Evolutionary conservation across 139 green algal genomes (phyloP).

Genomic region (Chlorella sorokiniana): DNA sequence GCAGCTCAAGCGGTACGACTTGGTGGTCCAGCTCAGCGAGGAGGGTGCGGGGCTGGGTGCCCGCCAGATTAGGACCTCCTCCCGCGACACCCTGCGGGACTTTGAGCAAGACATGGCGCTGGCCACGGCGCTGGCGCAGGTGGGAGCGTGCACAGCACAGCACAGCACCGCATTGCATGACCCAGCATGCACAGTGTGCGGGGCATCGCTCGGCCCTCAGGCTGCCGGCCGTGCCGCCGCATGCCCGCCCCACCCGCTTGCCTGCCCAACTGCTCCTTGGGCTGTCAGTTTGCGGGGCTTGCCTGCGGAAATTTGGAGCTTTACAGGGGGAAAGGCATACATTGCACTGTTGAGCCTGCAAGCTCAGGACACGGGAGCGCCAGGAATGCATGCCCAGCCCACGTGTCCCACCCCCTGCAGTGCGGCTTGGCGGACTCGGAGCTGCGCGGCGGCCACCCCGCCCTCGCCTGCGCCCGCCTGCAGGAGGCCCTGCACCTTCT

Average conservation of each 20-base stretch:
- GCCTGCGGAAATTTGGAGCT: no score
- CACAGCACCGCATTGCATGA: no score
- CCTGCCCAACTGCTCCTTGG: no score
- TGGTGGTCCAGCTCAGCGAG: constrained; percentile 48
- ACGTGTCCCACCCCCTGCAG: neutral
- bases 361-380: no score
- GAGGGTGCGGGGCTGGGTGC: constrained; percentile 20
- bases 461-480: constrained; percentile 48
- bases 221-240: no score
- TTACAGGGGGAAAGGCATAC: no score
- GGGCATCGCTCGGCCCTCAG: no score
- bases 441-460: constrained; percentile 25
- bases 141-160: neutral
- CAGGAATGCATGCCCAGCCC: neutral
- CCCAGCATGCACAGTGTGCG: no score
- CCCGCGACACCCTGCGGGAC: constrained; percentile 8
- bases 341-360: no score
- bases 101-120: constrained; percentile 58
- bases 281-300: no score
- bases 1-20: constrained; percentile 41
- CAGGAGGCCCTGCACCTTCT: constrained; percentile 66
- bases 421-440: constrained; percentile 54
- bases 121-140: constrained; percentile 63
- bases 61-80: constrained; percentile 31
- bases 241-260: no score